These are phyloP conservation scores for Talaromyces liani DNA, from an alignment of 495 filamentous ascomycete species.

Conservation along the genomic window DNA sequence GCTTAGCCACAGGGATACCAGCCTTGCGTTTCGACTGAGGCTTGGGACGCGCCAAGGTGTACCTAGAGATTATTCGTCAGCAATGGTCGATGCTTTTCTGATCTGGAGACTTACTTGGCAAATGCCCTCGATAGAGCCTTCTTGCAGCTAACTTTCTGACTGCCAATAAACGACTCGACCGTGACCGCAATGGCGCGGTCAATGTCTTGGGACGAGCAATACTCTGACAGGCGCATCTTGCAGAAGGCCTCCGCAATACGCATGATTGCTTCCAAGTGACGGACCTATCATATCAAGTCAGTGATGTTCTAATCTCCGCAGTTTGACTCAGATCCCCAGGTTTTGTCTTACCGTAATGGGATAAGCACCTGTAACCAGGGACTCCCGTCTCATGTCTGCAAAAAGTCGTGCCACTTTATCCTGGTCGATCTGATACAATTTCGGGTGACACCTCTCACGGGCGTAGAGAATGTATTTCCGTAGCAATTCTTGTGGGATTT, in stretches of 20 bases:
- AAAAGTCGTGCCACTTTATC: slow-evolving; percentile 94
- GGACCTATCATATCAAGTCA: slow-evolving; percentile 51
- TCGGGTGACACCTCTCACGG: slow-evolving; percentile 80
- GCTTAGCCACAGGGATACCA: slow-evolving; percentile 30
- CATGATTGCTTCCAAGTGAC: slow-evolving; percentile 96
- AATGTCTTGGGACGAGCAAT: slow-evolving; percentile 81
- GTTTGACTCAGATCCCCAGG: neutral
- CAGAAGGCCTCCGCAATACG: slow-evolving; percentile 87
- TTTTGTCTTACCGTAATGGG: slow-evolving; percentile 78
- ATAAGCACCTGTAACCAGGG: slow-evolving; percentile 87
- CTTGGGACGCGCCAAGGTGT: slow-evolving; percentile 40
- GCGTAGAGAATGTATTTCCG: slow-evolving; percentile 98
- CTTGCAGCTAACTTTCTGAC: slow-evolving; percentile 96
- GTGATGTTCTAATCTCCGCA: neutral
- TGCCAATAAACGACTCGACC: slow-evolving; percentile 91
- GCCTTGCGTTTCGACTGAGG: slow-evolving; percentile 38
- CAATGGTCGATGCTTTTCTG: neutral
- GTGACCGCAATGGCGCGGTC: slow-evolving; percentile 96
- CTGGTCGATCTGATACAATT: slow-evolving; percentile 96
- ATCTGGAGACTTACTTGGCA: slow-evolving; percentile 70
- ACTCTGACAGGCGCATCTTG: slow-evolving; percentile 93
- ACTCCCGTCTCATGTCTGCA: slow-evolving; percentile 92
- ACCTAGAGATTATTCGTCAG: slow-evolving; percentile 18
- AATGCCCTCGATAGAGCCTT: slow-evolving; percentile 94
- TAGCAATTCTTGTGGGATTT: slow-evolving; percentile 86